Conservation (phyloP, 148 eudicot genomes). For the Vaccinium macrocarpon region DNA sequence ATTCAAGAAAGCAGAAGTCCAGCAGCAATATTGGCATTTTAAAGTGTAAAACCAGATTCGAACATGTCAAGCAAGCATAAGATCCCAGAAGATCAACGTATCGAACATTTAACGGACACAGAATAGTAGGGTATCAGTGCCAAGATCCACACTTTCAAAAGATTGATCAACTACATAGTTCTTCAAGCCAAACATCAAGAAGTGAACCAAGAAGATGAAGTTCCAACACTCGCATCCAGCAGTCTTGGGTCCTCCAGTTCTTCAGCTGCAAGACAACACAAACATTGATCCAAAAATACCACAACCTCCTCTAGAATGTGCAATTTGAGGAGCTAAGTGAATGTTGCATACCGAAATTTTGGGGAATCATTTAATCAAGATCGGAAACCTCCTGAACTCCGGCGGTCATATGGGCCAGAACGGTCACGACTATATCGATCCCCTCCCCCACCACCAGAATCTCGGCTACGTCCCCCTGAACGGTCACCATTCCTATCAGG, state of each 20-base stretch:
- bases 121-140: conserved; percentile 38
- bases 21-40: conserved; percentile 49
- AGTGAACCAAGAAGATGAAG: neutral
- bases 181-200: conserved; percentile 19
- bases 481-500: conserved; percentile 79
- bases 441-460: conserved; percentile 68
- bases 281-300: neutral
- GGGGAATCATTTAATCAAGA: conserved; percentile 26
- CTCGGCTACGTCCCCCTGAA: conserved; percentile 60
- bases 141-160: conserved; percentile 53
- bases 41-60: conserved; percentile 45
- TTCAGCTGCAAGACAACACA: conserved; percentile 45
- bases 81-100: conserved; percentile 52
- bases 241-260: conserved; percentile 27
- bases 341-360: conserved; percentile 10
- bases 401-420: conserved; percentile 87
- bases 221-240: conserved; percentile 15
- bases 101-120: conserved; percentile 46
- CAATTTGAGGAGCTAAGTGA: neutral
- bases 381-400: conserved; percentile 51
- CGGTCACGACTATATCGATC: conserved; percentile 86
- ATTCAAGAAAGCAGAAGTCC: conserved; percentile 43
- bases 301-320: neutral
- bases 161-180: conserved; percentile 34
- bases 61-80: conserved; percentile 58